A percentile compares a stretch with the other conserved stretches of the same genome.
Conservation (phyloP, 352 stramenopile species). For the Plasmopara muralis region DNA sequence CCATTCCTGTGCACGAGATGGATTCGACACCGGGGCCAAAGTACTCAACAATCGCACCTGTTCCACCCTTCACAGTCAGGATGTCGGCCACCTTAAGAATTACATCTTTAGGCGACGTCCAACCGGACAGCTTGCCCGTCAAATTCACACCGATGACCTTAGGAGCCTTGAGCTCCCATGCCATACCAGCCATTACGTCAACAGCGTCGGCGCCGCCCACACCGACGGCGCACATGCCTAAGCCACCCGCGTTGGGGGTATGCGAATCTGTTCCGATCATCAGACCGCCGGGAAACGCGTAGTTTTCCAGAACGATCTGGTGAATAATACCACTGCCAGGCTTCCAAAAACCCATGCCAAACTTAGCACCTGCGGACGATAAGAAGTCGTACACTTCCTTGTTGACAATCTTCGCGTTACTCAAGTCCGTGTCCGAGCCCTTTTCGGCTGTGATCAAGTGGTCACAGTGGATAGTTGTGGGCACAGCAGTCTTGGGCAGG, state of each 20-base stretch:
- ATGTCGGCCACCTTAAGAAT: constrained; percentile 94
- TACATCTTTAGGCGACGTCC: constrained; percentile 91
- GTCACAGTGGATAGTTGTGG: constrained; percentile 92
- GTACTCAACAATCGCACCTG: constrained; percentile 92
- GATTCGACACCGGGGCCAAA: constrained; percentile 89
- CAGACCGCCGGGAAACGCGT: constrained; percentile 90
- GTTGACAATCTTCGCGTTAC: constrained; percentile 86
- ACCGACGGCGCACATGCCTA: constrained; percentile 91
- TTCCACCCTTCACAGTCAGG: constrained; percentile 91
- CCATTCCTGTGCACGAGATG: constrained; percentile 92
- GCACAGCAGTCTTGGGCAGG: constrained; percentile 88
- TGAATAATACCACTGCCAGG: constrained; percentile 91
- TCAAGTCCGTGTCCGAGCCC: constrained; percentile 81
- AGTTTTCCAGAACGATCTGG: constrained; percentile 94
- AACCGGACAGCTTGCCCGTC: constrained; percentile 89
- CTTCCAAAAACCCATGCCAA: constrained; percentile 93
- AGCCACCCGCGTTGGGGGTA: constrained; percentile 89
- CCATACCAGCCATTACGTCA: constrained; percentile 92
- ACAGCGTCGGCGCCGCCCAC: constrained; percentile 90
- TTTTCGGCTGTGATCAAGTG: constrained; percentile 94
- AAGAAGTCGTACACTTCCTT: constrained; percentile 93
- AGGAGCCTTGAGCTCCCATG: constrained; percentile 92
- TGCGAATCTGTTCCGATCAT: constrained; percentile 95
- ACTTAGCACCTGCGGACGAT: constrained; percentile 88
- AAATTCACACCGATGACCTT: constrained; percentile 94